These are phyloP conservation scores for Stipa capillata DNA, from an alignment of 176 grass and related monocot species.

Conservation along the genomic window DNA sequence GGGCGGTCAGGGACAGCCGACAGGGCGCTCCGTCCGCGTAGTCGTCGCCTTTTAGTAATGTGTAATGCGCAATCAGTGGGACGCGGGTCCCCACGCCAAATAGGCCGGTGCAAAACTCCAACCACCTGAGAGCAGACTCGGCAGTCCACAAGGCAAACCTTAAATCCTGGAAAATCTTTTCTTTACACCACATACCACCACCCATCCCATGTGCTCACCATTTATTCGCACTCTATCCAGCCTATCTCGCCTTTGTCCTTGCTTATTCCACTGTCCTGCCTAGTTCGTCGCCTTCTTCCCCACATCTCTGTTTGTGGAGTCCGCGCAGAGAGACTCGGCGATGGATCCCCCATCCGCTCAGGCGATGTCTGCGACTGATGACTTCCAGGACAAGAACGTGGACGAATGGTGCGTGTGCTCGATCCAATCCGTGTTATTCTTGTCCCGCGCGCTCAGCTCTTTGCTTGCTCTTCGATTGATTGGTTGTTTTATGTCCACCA, in stretches of 20 bases:
- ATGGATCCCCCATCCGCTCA: constrained; percentile 60
- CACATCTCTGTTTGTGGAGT: neutral
- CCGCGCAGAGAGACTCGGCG: neutral
- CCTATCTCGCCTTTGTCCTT: neutral
- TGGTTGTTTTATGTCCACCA: neutral
- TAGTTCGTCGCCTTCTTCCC: neutral
- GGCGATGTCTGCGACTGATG: constrained; percentile 33
- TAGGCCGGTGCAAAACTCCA: too few species aligned
- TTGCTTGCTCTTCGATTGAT: neutral
- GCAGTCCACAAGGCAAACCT: too few species aligned
- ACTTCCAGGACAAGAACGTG: constrained; percentile 44
- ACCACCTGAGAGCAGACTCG: too few species aligned
- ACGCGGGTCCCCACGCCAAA: too few species aligned
- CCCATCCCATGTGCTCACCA: neutral
- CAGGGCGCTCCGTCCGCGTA: too few species aligned
- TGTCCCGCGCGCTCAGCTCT: neutral
- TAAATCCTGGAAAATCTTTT: neutral
- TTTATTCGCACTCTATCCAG: neutral
- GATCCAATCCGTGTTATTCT: neutral
- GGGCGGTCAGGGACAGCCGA: too few species aligned
- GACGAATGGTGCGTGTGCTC: constrained; percentile 37
- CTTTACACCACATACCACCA: neutral
- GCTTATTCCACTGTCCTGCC: neutral
- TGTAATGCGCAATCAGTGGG: too few species aligned
- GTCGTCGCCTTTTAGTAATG: too few species aligned